A percentile compares a stretch with the other conserved stretches of the same genome.
Conservation (phyloP, 2,329 filamentous ascomycete species). For the Epichloe brachyelytri region DNA sequence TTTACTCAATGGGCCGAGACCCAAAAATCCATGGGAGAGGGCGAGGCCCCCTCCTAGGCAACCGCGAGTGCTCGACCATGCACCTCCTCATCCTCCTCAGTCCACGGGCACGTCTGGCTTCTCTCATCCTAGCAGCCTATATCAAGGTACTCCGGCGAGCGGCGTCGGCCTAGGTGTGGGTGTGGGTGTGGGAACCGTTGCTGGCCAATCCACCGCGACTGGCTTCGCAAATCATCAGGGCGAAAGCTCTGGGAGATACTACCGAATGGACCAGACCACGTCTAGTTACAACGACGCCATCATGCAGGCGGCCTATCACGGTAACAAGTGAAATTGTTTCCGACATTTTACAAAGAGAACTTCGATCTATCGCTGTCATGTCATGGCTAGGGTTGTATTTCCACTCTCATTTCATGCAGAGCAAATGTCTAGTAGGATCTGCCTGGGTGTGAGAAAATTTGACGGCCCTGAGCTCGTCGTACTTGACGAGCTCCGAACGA, state of each 20-base stretch:
- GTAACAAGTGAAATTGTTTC: conserved; percentile 11
- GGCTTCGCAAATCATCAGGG: conserved; percentile 4
- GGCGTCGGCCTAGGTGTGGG: conserved; percentile 8
- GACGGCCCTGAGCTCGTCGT: not conserved
- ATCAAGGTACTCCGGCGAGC: conserved; percentile 31
- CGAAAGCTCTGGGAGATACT: conserved; percentile 11
- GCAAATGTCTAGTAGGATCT: not conserved
- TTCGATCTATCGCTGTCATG: not conserved
- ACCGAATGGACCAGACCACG: conserved; percentile 21
- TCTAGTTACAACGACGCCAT: conserved; percentile 23
- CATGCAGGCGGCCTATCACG: conserved; percentile 20
- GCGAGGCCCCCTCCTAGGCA: conserved; percentile 12
- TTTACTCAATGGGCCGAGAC: conserved; percentile 20
- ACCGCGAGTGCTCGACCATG: conserved; percentile 5
- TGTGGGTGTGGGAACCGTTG: conserved; percentile 1
- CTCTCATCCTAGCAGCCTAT: conserved; percentile 37
- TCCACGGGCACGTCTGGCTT: conserved; percentile 25
- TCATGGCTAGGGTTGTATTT: not conserved
- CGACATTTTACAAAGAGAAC: not conserved
- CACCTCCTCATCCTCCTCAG: conserved; percentile 1
- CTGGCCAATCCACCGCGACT: conserved; percentile 8
- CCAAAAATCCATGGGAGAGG: conserved; percentile 8
- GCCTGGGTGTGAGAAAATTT: not conserved
- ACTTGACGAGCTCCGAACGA: not conserved
- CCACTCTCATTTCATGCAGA: not conserved